A percentile compares a stretch with the other conserved stretches of the same genome.
These are phyloP conservation scores for Ilyonectria robusta DNA, from an alignment of 2,329 filamentous ascomycete genomes.

Conservation along the genomic window DNA sequence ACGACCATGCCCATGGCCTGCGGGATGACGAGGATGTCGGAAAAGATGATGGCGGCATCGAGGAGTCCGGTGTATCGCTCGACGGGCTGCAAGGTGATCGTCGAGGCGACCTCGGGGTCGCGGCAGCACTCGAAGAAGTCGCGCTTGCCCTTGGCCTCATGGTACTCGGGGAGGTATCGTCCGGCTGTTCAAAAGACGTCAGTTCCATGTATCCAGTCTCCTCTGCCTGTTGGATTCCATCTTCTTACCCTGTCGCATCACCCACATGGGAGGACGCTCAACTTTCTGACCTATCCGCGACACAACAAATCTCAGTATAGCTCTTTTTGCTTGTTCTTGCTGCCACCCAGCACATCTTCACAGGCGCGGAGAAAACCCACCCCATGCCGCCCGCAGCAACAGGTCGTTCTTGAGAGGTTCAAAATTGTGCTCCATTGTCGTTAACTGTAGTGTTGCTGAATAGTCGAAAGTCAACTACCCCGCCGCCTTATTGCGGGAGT, in stretches of 20 bases:
- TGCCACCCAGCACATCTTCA: slow-evolving; percentile 9
- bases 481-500: slow-evolving; percentile 1
- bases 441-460: slow-evolving; percentile 13
- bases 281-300: slow-evolving; percentile 81
- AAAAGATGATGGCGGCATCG: slow-evolving; percentile 98
- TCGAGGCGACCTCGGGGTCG: slow-evolving; percentile 91
- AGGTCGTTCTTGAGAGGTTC: slow-evolving; percentile 93
- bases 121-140: slow-evolving; percentile 99
- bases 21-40: slow-evolving; percentile 96
- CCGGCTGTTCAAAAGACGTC: slow-evolving; percentile 73
- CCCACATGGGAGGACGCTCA: slow-evolving; percentile 96
- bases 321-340: slow-evolving; percentile 23
- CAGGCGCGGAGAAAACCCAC: slow-evolving; percentile 63
- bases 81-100: slow-evolving; percentile 93
- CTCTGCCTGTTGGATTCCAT: neutral
- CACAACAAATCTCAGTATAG: slow-evolving; percentile 39
- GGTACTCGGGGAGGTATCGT: slow-evolving; percentile 97
- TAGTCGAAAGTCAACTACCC: slow-evolving; percentile 23
- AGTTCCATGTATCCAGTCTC: slow-evolving; percentile 1
- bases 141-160: slow-evolving; percentile 88
- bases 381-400: slow-evolving; percentile 89
- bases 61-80: slow-evolving; percentile 92
- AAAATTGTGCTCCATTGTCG: slow-evolving; percentile 78
- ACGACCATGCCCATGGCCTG: slow-evolving; percentile 99
- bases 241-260: slow-evolving; percentile 93